Evolutionary conservation across 352 stramenopile species (phyloP).

Genomic region (Globisporangium spiculum): DNA sequence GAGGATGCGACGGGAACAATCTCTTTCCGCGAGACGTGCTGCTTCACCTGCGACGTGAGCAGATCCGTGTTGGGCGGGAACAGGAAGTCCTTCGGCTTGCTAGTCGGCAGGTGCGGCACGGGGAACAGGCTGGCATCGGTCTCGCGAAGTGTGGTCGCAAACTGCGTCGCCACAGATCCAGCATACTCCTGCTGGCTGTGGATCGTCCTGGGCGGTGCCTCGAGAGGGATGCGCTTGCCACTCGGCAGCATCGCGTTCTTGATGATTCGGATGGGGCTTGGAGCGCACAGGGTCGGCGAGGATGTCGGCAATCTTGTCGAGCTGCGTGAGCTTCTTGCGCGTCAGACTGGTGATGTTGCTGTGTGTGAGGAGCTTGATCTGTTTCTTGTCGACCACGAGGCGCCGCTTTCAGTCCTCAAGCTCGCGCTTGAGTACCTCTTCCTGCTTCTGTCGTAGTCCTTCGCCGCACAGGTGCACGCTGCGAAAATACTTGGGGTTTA

Average conservation of each 20-base stretch:
- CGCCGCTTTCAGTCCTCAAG: conserved; percentile 68
- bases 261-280: conserved; percentile 72
- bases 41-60: conserved; percentile 60
- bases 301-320: conserved; percentile 80
- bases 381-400: conserved; percentile 86
- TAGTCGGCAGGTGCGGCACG: conserved; percentile 26
- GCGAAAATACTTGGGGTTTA: conserved; percentile 74
- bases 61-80: conserved; percentile 56
- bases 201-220: conserved; percentile 64
- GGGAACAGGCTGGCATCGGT: conserved; percentile 39
- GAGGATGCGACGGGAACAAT: conserved; percentile 28
- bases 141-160: conserved; percentile 43
- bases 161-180: conserved; percentile 43
- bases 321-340: conserved; percentile 47
- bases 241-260: conserved; percentile 73
- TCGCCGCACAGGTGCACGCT: conserved; percentile 88
- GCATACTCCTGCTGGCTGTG: conserved; percentile 62
- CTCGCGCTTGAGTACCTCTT: conserved; percentile 62
- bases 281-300: conserved; percentile 43
- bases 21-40: conserved; percentile 49
- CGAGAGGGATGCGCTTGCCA: conserved; percentile 64
- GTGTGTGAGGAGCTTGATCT: conserved; percentile 86
- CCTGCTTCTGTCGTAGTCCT: conserved; percentile 66
- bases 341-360: conserved; percentile 76
- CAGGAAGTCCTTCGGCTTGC: conserved; percentile 48